Evolutionary conservation across 148 eudicot genomes (phyloP), one percentile per base, ranked within the genome.

Genomic region (Vaccinium darrowii): DNA sequence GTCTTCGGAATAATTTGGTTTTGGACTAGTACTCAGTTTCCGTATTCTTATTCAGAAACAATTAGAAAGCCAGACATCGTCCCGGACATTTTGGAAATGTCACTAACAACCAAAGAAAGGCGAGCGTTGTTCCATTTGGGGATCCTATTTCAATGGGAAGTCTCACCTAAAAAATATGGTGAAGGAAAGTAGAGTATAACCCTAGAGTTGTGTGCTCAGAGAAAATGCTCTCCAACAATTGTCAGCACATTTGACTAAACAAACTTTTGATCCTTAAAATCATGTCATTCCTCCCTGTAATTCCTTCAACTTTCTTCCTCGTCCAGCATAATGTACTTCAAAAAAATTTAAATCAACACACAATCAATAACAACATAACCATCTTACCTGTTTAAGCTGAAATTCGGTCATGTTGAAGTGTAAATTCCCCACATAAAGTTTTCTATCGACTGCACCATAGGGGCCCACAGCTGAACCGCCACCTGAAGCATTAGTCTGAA

Each of bases 341-440:
- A 39, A n/a, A 50, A 23, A 49, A 76, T 33, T 50, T 39, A 39
- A 75, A 50, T 4, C 25, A 16, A 23, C 36, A 33, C 36, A 33
- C 36, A 33, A 33, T 33, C 36, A 33, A 33, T 33, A 33, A 33
- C 36, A 33, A 33, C 47, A 36, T 30, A 18, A 47, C 21, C 51
- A 80, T 36, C 13, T 80, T 80, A 80, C 71, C 82, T 80, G 95
- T 76, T 92, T 95, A 39, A 97, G 91, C 87, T 95, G 98, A 67
- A 90, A 86, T 78, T 97, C 98, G 51, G 98, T 97, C 98, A 95
- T 97, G 89, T 93, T 94, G 89, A 97, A 97, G 89, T 97, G 99
- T 79, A 97, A 86, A 88, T 95, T 97, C 56, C 99, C 99, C 43
- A 97, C 98, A 79, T 97, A 97, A 65, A 97, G 88, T 88, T 97